Percentiles rank a stretch among this genome's conserved stretches.
These are phyloP conservation scores for Ogataea neopini DNA, from an alignment of 805 yeast species.

Conservation along the genomic window DNA sequence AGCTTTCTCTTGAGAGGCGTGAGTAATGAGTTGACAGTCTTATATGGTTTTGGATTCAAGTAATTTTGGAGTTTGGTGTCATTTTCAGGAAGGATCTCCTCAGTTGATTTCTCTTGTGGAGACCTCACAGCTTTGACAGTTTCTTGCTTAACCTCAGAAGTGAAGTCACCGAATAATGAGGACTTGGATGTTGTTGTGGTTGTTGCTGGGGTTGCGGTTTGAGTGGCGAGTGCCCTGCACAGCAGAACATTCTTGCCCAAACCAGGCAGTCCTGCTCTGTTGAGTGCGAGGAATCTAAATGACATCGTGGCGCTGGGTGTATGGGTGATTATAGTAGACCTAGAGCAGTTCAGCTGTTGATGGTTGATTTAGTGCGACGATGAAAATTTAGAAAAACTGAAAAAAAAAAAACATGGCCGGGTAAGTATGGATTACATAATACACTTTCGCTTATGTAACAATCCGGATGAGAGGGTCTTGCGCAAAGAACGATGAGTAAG, in stretches of 20 bases:
- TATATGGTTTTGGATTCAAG: slow-evolving; percentile 50
- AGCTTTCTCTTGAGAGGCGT: slow-evolving; percentile 71
- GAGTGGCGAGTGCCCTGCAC: slow-evolving; percentile 7
- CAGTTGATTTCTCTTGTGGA: not conserved
- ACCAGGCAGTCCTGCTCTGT: slow-evolving; percentile 3
- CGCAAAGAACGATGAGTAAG: no score
- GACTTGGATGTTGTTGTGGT: slow-evolving; percentile 13
- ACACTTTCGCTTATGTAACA: no score
- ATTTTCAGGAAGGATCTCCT: slow-evolving; percentile 29
- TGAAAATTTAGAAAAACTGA: not conserved
- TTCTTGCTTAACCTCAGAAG: slow-evolving; percentile 18
- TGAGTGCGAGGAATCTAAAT: slow-evolving; percentile 6
- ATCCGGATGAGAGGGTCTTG: no score
- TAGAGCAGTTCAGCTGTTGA: not conserved
- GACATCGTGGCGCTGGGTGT: slow-evolving; percentile 1
- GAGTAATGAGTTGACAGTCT: slow-evolving; percentile 56
- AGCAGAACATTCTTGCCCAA: not conserved
- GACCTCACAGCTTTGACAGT: slow-evolving; percentile 2
- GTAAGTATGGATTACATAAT: not conserved
- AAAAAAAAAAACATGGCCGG: not conserved
- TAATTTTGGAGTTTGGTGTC: slow-evolving; percentile 47
- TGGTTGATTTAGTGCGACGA: slow-evolving; percentile 1
- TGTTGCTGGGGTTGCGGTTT: slow-evolving; percentile 3
- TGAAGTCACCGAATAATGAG: slow-evolving; percentile 32
- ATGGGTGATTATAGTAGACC: not conserved